Percentiles rank a stretch among this genome's conserved stretches.
Conservation (phyloP, 164 flowering plant genomes). For the Magnolia sinica region DNA sequence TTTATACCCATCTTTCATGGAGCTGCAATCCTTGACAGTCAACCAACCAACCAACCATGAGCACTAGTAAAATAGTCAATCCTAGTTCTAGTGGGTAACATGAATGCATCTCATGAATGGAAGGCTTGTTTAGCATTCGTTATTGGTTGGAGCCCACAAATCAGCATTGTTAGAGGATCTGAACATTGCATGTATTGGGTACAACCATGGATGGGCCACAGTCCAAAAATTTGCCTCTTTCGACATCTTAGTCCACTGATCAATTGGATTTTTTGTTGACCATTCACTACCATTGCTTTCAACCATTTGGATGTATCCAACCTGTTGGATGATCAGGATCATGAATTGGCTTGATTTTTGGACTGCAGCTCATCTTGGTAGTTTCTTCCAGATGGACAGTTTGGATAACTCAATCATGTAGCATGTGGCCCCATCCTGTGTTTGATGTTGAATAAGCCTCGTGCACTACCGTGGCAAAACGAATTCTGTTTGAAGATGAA, state of each 20-base stretch:
- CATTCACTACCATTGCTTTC: neutral
- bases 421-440: neutral
- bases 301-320: neutral
- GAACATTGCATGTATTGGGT: neutral
- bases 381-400: no score
- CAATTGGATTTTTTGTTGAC: no score
- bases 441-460: no score
- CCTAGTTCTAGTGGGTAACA: neutral
- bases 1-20: conserved; percentile 37
- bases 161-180: neutral
- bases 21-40: conserved; percentile 8
- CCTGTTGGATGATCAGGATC: neutral
- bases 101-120: neutral
- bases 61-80: neutral
- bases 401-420: neutral
- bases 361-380: no score
- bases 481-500: neutral
- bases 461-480: neutral
- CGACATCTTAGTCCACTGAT: no score
- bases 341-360: no score
- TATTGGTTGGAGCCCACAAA: neutral
- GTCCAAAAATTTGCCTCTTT: no score
- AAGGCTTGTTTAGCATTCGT: neutral
- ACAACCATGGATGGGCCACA: neutral
- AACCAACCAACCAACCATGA: neutral